Evolutionary conservation across 371 early-diverging fungal genomes (phyloP).

Genomic region (Mortierella sp.): DNA sequence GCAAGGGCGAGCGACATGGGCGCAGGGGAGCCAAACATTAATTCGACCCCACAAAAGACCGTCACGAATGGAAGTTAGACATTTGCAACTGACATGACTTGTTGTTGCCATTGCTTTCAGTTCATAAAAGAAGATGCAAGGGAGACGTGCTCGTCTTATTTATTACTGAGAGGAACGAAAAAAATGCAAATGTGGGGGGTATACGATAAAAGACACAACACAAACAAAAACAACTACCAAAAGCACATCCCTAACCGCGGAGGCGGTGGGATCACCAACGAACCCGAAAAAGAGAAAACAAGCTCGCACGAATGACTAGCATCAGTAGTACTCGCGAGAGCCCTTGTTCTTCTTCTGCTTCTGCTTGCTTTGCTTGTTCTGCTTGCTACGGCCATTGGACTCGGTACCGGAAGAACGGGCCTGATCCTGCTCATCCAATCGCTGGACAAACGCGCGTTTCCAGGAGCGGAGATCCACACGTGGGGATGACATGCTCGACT

Average conservation of each 20-base stretch:
- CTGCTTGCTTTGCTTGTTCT: background rate
- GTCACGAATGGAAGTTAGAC: too few relatives aligned
- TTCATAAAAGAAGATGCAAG: too few relatives aligned
- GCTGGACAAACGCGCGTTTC: constrained; percentile 32
- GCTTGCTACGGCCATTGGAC: background rate
- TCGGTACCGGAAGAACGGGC: background rate
- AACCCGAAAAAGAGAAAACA: background rate
- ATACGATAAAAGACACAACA: background rate
- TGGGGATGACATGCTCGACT: background rate
- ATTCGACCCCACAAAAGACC: too few relatives aligned
- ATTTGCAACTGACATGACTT: too few relatives aligned
- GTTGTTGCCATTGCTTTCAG: too few relatives aligned
- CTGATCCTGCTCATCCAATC: constrained; percentile 34
- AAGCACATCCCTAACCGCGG: background rate
- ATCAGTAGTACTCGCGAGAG: background rate
- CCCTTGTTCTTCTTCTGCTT: constrained; percentile 9
- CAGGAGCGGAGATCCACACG: constrained; percentile 20
- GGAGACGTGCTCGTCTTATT: too few relatives aligned
- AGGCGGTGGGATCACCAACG: background rate
- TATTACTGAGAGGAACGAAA: too few relatives aligned
- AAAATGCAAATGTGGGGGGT: background rate
- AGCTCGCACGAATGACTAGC: too few relatives aligned
- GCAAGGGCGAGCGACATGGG: too few relatives aligned
- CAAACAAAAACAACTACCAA: background rate
- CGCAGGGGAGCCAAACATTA: too few relatives aligned